Percentiles rank a stretch among this genome's conserved stretches.
These are phyloP conservation scores for Liriodendron chinense DNA, from an alignment of 164 flowering plant species.

Conservation along the genomic window DNA sequence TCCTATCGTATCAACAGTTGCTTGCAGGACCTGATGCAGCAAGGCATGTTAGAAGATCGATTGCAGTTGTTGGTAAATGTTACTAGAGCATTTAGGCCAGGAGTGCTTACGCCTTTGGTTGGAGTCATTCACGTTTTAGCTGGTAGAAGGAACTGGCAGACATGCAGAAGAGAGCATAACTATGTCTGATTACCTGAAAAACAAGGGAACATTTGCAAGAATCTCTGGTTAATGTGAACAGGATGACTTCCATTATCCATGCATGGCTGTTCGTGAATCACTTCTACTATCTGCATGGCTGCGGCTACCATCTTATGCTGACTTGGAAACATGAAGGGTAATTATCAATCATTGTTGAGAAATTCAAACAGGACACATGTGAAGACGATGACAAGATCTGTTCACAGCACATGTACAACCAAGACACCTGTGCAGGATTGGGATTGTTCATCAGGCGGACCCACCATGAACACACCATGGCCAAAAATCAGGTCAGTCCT, in stretches of 20 bases:
- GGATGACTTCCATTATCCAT: constrained; percentile 93
- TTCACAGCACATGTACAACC: background rate
- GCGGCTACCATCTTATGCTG: constrained; percentile 70
- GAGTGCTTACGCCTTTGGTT: constrained; percentile 92
- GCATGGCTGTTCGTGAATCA: constrained; percentile 88
- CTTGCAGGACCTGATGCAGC: constrained; percentile 84
- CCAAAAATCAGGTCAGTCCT: background rate
- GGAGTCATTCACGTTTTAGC: constrained; percentile 98
- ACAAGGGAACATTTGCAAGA: constrained; percentile 95
- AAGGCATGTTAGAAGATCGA: constrained; percentile 75
- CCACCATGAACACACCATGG: background rate
- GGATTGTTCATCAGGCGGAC: too few species aligned
- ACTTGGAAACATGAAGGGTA: constrained; percentile 78
- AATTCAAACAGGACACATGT: background rate
- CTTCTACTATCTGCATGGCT: constrained; percentile 94
- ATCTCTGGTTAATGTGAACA: constrained; percentile 99
- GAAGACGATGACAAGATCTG: background rate
- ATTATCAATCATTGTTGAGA: background rate
- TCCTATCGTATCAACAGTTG: constrained; percentile 13
- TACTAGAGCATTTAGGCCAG: constrained; percentile 95
- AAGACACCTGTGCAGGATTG: background rate
- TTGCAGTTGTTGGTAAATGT: constrained; percentile 80
- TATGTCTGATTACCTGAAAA: constrained; percentile 88
- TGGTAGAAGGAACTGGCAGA: constrained; percentile 95
- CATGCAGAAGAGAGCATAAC: constrained; percentile 70